A percentile compares a stretch with the other conserved stretches of the same genome.
Conservation (phyloP, 1,139 yeast species). For the Pichia sp. region DNA sequence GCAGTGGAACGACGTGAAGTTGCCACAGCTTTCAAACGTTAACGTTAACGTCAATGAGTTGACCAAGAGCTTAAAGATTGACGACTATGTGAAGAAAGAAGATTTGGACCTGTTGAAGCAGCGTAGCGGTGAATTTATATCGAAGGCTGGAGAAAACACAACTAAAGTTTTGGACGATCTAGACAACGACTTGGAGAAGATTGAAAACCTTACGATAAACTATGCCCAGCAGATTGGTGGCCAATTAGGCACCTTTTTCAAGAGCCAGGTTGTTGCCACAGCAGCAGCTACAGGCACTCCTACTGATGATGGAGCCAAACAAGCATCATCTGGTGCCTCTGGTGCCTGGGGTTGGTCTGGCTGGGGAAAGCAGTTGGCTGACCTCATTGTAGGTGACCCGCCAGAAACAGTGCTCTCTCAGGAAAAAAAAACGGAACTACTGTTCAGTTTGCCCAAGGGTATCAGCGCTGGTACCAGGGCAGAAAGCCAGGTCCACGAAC, state of each 20-base stretch:
- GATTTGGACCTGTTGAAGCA: conserved; percentile 40
- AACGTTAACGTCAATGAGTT: conserved; percentile 25
- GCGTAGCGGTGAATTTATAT: conserved; percentile 35
- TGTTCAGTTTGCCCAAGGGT: conserved; percentile 42
- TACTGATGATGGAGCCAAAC: conserved; percentile 7
- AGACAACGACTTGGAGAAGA: conserved; percentile 63
- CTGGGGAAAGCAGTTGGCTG: conserved; percentile 15
- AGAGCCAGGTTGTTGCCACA: conserved; percentile 13
- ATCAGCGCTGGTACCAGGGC: conserved; percentile 42
- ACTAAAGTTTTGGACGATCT: conserved; percentile 58
- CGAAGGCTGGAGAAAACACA: conserved; percentile 43
- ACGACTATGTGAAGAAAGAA: conserved; percentile 24
- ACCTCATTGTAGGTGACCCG: conserved; percentile 12
- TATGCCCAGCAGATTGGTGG: conserved; percentile 42
- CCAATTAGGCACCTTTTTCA: conserved; percentile 51
- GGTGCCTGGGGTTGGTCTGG: conserved; percentile 21
- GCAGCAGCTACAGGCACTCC: conserved; percentile 18
- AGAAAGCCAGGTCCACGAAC: conserved; percentile 54
- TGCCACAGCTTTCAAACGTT: conserved; percentile 23
- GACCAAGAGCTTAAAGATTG: conserved; percentile 33
- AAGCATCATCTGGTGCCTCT: conserved; percentile 17
- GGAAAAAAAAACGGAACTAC: conserved; percentile 36
- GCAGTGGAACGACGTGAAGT: conserved; percentile 15
- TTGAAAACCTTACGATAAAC: conserved; percentile 61
- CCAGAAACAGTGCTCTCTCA: conserved; percentile 12